A percentile compares a stretch with the other conserved stretches of the same genome.
These are phyloP conservation scores for Leptographium lundbergii DNA, from an alignment of 2,329 filamentous ascomycete genomes.

Conservation along the genomic window DNA sequence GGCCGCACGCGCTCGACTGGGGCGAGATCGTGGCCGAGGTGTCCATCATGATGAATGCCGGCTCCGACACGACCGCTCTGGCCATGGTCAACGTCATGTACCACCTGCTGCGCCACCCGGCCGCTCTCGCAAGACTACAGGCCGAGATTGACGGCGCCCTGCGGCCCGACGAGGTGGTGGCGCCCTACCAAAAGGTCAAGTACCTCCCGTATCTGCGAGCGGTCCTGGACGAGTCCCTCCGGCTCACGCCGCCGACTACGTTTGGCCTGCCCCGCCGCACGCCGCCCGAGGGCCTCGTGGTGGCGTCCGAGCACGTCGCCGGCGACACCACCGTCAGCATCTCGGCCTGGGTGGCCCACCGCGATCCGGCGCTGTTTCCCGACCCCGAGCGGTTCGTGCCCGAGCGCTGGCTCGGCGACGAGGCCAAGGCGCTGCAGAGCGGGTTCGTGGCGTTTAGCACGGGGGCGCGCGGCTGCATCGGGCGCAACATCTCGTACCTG, in stretches of 20 bases:
- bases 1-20: conserved; percentile 33
- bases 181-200: conserved; percentile 11
- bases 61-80: conserved; percentile 16
- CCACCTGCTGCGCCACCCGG: conserved; percentile 10
- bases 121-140: neutral
- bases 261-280: conserved; percentile 2
- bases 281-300: neutral
- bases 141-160: conserved; percentile 2
- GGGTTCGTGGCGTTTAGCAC: conserved; percentile 6
- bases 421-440: conserved; percentile 20
- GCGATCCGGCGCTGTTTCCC: conserved; percentile 19
- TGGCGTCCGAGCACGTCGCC: conserved; percentile 16
- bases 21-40: conserved; percentile 46
- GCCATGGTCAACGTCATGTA: conserved; percentile 12
- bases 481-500: conserved; percentile 28
- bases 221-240: conserved; percentile 32
- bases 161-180: neutral
- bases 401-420: conserved; percentile 26
- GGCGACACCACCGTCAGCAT: conserved; percentile 21
- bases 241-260: conserved; percentile 25
- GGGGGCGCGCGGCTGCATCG: conserved; percentile 26
- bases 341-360: conserved; percentile 23
- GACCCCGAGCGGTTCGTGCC: conserved; percentile 23
- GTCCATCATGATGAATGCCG: conserved; percentile 15
- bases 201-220: conserved; percentile 33